Base-by-base conservation (phyloP, 2,329 filamentous ascomycete genomes). In the Akanthomyces muscarius region DNA sequence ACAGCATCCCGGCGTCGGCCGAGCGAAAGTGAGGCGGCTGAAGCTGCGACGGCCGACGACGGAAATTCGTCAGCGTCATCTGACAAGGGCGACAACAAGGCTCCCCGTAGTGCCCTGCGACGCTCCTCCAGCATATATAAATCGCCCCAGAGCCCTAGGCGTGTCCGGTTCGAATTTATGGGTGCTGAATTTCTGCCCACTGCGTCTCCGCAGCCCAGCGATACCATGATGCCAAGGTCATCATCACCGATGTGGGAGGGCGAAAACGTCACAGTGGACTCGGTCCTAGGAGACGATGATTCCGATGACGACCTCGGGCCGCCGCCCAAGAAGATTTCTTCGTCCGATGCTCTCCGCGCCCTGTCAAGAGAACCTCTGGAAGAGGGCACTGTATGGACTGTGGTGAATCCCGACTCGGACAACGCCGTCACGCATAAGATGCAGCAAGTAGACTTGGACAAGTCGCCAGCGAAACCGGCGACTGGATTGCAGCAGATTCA, bases 111-210 rank as follows among this genome's bases (percentile, higher is more conserved):
- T 68, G 86, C 84, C 52, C 72, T 88, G 63, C 81, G 86, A 63
- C 79, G 84, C 55, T 81, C 82, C 1, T 84, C 82, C 7, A 84
- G 80, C 68, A 78, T 76, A 38, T 79, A 81, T 30, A 81, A 77
- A 56, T 78, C 80, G 60, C 75, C 74, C 6, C 77, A 78, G 50
- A 86, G 84, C 68, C 84, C 83, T n/a, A 80, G 85, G 36, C 80
- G 84, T 64, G 86, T 88, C 63, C 84, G 86, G 54, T 88, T 88
- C 66, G 81, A 86, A 44, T 81, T 88, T 52, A 80, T 81, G 70
- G 85, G 85, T 60, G 76, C 80, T 66, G 84, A 88, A 69, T 83
- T 89, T 42, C 74, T 86, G 63, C 84, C 86, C 23, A 86, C 85
- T 52, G 76, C 80, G 30, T 86, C 84, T 25, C 85, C 85, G 53